Conservation (phyloP, 306 rosid species). For the Inga laurina region DNA sequence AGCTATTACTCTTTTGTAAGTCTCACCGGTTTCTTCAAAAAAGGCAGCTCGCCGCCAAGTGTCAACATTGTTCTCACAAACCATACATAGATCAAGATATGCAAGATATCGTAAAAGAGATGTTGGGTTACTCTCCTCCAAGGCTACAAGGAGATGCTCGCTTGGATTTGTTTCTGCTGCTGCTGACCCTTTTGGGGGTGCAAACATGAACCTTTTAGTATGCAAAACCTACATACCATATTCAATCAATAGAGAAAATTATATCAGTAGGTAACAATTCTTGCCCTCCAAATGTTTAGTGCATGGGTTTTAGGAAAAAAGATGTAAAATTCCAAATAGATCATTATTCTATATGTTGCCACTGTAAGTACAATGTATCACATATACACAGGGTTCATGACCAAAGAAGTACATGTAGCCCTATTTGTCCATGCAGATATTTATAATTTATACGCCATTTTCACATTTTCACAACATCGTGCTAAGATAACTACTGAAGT, state of each 20-base stretch:
- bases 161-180: slow-evolving; percentile 98
- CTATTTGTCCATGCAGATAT: neutral
- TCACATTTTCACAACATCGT: neutral
- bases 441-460: neutral
- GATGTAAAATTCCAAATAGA: neutral
- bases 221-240: slow-evolving; percentile 70
- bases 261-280: slow-evolving; percentile 11
- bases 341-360: neutral
- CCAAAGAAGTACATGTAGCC: neutral
- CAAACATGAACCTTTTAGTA: slow-evolving; percentile 81
- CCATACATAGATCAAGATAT: slow-evolving; percentile 93
- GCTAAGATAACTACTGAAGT: neutral
- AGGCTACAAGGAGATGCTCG: slow-evolving; percentile 84
- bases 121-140: slow-evolving; percentile 80
- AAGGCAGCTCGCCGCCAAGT: slow-evolving; percentile 95
- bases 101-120: slow-evolving; percentile 94
- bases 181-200: slow-evolving; percentile 97
- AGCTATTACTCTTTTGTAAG: slow-evolving; percentile 78
- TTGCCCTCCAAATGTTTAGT: slow-evolving; percentile 23
- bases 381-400: neutral
- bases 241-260: slow-evolving; percentile 29
- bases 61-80: slow-evolving; percentile 91
- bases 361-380: neutral
- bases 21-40: slow-evolving; percentile 94
- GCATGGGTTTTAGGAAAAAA: neutral